These are phyloP conservation scores for Suillus decipiens DNA, from an alignment of 768 basidiomycete genomes.

Conservation along the genomic window DNA sequence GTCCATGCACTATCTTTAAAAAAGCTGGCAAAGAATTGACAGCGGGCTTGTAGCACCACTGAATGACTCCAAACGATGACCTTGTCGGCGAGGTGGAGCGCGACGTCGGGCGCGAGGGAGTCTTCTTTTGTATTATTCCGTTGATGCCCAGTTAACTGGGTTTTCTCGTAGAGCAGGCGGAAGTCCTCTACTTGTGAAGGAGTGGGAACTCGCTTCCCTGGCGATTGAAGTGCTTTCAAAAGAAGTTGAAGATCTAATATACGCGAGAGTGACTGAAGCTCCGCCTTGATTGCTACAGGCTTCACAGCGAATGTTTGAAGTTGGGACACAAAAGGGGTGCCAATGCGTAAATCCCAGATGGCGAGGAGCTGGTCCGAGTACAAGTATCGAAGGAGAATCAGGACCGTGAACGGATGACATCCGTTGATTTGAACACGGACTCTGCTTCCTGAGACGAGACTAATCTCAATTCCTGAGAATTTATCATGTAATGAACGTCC, in stretches of 20 bases:
- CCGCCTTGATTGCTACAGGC: constrained; percentile 53
- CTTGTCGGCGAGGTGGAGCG: constrained; percentile 68
- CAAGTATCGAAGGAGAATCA: constrained; percentile 82
- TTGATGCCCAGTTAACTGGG: constrained; percentile 14
- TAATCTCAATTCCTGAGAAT: constrained; percentile 33
- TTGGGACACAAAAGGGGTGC: constrained; percentile 41
- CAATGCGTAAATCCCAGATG: constrained; percentile 80
- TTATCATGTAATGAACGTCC: constrained; percentile 28
- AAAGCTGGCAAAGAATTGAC: constrained; percentile 80
- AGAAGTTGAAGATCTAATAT: constrained; percentile 62
- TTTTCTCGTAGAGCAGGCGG: constrained; percentile 44
- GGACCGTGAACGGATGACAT: constrained; percentile 63
- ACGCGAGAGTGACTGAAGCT: constrained; percentile 60
- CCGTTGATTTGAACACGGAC: constrained; percentile 47
- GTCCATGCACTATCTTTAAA: constrained; percentile 88
- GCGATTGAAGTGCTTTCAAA: constrained; percentile 53
- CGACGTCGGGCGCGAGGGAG: constrained; percentile 61
- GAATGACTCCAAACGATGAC: constrained; percentile 67
- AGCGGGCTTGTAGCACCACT: constrained; percentile 75
- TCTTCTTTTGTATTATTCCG: constrained; percentile 16
- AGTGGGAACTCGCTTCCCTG: constrained; percentile 54
- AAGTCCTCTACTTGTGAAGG: constrained; percentile 56
- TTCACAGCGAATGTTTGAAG: constrained; percentile 44
- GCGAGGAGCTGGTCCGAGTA: constrained; percentile 85
- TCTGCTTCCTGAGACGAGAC: constrained; percentile 11